phyloP scores from a whole-genome alignment of 306 rosid genomes.

The Pyrus communis region DNA sequence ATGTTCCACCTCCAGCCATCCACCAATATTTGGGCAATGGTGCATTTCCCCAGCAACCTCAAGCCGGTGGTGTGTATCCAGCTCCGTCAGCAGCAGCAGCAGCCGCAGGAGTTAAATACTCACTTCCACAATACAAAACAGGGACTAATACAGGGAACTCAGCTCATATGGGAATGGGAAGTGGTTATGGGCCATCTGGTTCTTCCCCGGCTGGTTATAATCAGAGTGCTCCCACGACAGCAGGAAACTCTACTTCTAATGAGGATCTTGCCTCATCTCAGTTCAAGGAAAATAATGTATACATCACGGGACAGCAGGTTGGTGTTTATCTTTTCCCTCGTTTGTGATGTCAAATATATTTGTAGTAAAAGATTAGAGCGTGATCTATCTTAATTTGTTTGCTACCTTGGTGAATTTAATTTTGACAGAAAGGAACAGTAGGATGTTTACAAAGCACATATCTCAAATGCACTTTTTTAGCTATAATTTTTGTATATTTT shows the following conservation, averaged over 20 bases:
- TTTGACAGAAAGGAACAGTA: not conserved
- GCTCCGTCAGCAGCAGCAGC: constrained; percentile 56
- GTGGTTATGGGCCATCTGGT: constrained; percentile 77
- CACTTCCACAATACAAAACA: constrained; percentile 80
- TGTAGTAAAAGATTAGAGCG: not conserved
- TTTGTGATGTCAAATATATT: constrained; percentile 2
- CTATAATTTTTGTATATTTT: not conserved
- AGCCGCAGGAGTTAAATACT: constrained; percentile 71
- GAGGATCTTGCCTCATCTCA: constrained; percentile 80
- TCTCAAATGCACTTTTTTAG: not conserved
- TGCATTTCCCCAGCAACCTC: constrained; percentile 87
- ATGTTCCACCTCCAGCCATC: constrained; percentile 75
- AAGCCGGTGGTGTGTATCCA: constrained; percentile 68
- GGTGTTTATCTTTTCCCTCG: constrained; percentile 14
- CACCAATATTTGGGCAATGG: constrained; percentile 90
- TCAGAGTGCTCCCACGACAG: constrained; percentile 60
- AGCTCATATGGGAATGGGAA: constrained; percentile 67
- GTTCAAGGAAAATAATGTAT: constrained; percentile 80
- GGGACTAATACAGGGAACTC: constrained; percentile 68
- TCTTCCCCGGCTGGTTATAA: constrained; percentile 72
- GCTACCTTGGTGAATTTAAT: not conserved
- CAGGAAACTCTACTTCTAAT: constrained; percentile 59
- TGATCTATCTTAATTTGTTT: not conserved
- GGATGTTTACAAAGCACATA: not conserved
- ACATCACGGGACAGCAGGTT: constrained; percentile 91